phyloP scores from a whole-genome alignment of 306 rosid genomes.

The Dalbergia oliveri region DNA sequence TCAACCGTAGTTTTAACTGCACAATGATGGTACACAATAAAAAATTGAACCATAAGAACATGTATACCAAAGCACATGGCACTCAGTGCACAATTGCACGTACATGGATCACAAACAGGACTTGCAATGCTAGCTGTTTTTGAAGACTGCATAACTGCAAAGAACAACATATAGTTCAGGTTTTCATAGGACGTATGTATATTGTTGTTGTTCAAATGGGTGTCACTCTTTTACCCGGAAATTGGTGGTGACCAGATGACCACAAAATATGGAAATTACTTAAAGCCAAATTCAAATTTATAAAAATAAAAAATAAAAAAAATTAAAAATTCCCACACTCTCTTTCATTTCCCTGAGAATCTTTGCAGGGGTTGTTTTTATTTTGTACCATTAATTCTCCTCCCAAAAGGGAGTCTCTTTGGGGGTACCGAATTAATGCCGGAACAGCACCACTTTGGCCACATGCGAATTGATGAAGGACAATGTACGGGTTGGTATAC shows the following conservation, averaged over 20 bases:
- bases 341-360: slow-evolving; percentile 48
- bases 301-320: neutral
- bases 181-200: slow-evolving; percentile 33
- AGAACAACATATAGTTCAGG: slow-evolving; percentile 35
- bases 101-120: slow-evolving; percentile 35
- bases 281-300: slow-evolving; percentile 35
- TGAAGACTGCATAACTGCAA: slow-evolving; percentile 42
- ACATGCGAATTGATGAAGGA: slow-evolving; percentile 36
- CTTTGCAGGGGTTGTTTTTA: slow-evolving; percentile 54
- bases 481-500: slow-evolving; percentile 46
- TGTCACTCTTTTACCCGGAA: slow-evolving; percentile 60
- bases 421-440: slow-evolving; percentile 42
- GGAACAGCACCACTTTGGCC: slow-evolving; percentile 53
- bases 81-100: slow-evolving; percentile 29
- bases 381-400: slow-evolving; percentile 48
- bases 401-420: slow-evolving; percentile 32
- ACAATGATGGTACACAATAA: neutral
- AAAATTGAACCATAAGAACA: neutral
- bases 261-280: no score
- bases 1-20: no score
- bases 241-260: slow-evolving; percentile 48
- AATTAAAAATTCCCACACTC: neutral
- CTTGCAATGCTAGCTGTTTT: slow-evolving; percentile 35
- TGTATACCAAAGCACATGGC: slow-evolving; percentile 16
- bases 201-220: slow-evolving; percentile 36